Percentiles rank a stretch among this genome's conserved stretches.
These are phyloP conservation scores for Sarocladium kiliense DNA, from an alignment of 2,329 filamentous ascomycete genomes.

Conservation along the genomic window DNA sequence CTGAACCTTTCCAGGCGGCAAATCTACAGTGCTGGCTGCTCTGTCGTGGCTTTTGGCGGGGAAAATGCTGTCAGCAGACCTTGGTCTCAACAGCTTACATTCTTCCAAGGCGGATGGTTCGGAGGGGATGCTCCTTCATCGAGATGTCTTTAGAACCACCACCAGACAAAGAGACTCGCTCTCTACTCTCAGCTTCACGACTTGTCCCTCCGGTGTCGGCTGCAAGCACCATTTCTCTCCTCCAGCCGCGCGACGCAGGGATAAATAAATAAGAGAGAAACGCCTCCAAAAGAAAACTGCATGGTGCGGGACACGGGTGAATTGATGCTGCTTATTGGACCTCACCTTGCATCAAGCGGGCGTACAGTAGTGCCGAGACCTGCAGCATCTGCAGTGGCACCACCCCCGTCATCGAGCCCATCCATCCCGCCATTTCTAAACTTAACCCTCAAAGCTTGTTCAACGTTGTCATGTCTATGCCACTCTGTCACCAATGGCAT, in stretches of 20 bases:
- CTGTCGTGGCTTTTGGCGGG: background rate
- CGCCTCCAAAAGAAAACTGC: background rate
- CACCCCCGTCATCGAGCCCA: no score
- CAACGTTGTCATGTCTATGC: background rate
- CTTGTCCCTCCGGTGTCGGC: background rate
- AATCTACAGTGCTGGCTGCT: background rate
- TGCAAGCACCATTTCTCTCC: background rate
- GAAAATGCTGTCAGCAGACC: background rate
- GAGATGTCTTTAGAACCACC: background rate
- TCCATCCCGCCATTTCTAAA: no score
- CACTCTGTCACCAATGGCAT: background rate
- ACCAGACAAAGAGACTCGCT: no score
- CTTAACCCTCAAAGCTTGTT: background rate
- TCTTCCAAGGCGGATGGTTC: no score
- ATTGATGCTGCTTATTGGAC: conserved; percentile 3
- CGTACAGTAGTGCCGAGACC: conserved; percentile 4
- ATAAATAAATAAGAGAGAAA: background rate
- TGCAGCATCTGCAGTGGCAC: background rate
- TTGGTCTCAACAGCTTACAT: background rate
- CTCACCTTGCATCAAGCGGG: background rate
- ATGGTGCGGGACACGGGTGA: background rate
- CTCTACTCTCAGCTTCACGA: background rate
- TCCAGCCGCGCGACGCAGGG: conserved; percentile 5
- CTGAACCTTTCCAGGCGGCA: background rate
- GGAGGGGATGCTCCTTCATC: no score